Percentiles rank a stretch among this genome's conserved stretches.
These are phyloP conservation scores for Dictyostelium capitatum DNA, from an alignment of 78 protist species.

Conservation along the genomic window DNA sequence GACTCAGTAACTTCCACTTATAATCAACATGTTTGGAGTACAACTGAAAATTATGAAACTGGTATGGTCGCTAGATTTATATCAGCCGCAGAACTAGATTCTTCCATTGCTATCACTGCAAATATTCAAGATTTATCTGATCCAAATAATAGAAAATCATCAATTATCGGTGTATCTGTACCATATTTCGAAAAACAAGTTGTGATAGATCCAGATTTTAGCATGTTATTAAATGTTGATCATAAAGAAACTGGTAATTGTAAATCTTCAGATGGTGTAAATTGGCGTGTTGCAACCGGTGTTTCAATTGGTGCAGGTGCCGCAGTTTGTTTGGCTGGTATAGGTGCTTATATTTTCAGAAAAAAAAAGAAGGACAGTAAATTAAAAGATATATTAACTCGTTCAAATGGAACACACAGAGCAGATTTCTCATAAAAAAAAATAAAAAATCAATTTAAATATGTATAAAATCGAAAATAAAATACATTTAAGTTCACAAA, in stretches of 20 bases:
- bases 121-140: background rate
- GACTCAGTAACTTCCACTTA: background rate
- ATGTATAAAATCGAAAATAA: no score
- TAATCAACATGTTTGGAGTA: slow-evolving; percentile 7
- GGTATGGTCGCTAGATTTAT: slow-evolving; percentile 5
- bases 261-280: background rate
- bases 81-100: background rate
- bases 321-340: background rate
- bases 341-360: background rate
- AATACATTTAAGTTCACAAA: no score
- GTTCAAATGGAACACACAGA: no score
- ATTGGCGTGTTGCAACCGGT: background rate
- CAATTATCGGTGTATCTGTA: background rate
- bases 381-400: background rate
- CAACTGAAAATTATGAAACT: background rate
- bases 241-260: background rate
- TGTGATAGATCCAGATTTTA: background rate
- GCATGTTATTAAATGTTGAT: background rate
- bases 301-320: background rate
- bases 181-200: background rate
- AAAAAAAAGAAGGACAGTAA: background rate
- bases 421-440: no score
- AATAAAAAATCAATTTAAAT: no score
- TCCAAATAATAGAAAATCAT: background rate
- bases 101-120: background rate